These are phyloP conservation scores for Irpex sp. DNA, from an alignment of 1,284 basidiomycete genomes.

Conservation along the genomic window DNA sequence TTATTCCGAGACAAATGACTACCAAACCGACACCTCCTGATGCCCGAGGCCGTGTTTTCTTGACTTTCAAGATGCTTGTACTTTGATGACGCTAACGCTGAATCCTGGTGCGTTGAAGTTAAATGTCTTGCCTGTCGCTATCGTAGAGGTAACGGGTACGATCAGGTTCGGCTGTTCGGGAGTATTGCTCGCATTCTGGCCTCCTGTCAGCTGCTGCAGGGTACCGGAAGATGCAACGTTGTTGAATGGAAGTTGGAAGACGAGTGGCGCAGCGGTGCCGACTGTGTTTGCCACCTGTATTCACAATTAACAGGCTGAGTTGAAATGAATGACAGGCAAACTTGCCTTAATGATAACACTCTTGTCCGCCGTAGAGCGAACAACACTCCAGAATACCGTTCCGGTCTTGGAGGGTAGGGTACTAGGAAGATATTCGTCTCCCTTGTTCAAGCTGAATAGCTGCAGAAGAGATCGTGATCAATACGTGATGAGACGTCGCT, in stretches of 20 bases:
- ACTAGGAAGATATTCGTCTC: conserved; percentile 71
- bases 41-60: not conserved
- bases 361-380: conserved; percentile 48
- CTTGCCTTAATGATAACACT: conserved; percentile 68
- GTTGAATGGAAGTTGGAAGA: conserved; percentile 64
- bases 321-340: not conserved
- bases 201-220: conserved; percentile 56
- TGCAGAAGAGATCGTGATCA: conserved; percentile 27
- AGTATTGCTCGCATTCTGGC: conserved; percentile 59
- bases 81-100: conserved; percentile 64
- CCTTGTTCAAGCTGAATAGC: conserved; percentile 71
- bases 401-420: conserved; percentile 59
- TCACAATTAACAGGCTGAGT: not conserved
- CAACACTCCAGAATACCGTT: conserved; percentile 71
- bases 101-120: conserved; percentile 65
- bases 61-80: conserved; percentile 28
- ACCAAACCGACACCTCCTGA: too few relatives aligned
- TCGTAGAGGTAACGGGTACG: conserved; percentile 50
- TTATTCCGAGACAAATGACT: too few relatives aligned
- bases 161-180: conserved; percentile 56
- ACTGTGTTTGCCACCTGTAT: conserved; percentile 63
- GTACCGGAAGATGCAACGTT: conserved; percentile 51
- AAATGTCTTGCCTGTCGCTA: conserved; percentile 58
- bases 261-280: conserved; percentile 45
- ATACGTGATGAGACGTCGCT: not conserved